A percentile compares a stretch with the other conserved stretches of the same genome.
Conservation (phyloP, 345 rosid genomes). For the Boechera retrofracta region DNA sequence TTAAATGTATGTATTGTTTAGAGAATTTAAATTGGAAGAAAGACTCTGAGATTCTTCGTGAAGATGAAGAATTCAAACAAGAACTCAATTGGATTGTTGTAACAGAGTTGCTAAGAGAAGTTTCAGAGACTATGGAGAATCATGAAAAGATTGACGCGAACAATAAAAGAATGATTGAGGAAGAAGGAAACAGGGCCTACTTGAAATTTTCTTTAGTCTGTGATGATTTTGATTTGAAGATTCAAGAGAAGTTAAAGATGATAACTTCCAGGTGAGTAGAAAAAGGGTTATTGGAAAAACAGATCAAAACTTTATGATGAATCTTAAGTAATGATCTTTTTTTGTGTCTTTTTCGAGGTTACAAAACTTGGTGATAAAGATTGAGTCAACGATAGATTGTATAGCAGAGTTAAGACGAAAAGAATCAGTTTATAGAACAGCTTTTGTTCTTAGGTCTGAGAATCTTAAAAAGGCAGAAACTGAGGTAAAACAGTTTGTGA, state of each 20-base stretch:
- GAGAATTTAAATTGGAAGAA: constrained; percentile 40
- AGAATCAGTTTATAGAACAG: constrained; percentile 60
- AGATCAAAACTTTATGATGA: not conserved
- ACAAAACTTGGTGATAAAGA: constrained; percentile 47
- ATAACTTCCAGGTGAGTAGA: constrained; percentile 50
- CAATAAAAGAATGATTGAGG: constrained; percentile 29
- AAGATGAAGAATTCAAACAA: constrained; percentile 44
- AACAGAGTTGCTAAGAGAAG: constrained; percentile 45
- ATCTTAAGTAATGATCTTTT: not conserved
- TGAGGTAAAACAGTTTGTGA: constrained; percentile 57
- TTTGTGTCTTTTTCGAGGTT: constrained; percentile 51
- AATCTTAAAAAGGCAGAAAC: constrained; percentile 80
- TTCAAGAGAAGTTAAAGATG: constrained; percentile 47
- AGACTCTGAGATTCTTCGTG: constrained; percentile 8
- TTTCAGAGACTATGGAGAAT: constrained; percentile 49
- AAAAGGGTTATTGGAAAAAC: not conserved
- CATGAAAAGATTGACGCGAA: constrained; percentile 37
- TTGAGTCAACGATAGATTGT: constrained; percentile 44
- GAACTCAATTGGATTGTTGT: constrained; percentile 47
- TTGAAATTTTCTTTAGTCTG: constrained; percentile 33
- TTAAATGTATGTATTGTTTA: constrained; percentile 41
- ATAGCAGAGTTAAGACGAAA: constrained; percentile 41
- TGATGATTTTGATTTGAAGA: constrained; percentile 46
- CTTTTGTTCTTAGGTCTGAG: constrained; percentile 64
- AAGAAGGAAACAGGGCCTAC: constrained; percentile 36